A percentile compares a stretch with the other conserved stretches of the same genome.
phyloP scores from a whole-genome alignment of 176 grass and related monocot genomes.

The Rhynchospora tenuis region DNA sequence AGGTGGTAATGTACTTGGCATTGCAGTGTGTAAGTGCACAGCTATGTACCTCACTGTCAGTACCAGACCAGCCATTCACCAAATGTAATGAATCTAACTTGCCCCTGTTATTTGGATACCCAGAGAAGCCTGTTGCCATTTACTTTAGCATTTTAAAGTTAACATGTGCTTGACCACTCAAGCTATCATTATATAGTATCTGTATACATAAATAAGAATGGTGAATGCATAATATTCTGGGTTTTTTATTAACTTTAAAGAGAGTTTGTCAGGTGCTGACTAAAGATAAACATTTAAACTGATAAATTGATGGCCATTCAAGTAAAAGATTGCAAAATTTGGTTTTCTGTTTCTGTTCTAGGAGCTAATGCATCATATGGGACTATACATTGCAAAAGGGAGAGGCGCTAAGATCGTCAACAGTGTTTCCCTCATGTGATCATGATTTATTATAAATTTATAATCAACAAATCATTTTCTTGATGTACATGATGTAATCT shows the following conservation, averaged over 20 bases:
- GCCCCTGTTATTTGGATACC: not conserved
- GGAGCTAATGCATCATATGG: conserved; percentile 84
- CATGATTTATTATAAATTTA: not conserved
- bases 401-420: conserved; percentile 73
- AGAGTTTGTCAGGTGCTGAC: not conserved
- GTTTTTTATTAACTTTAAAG: not conserved
- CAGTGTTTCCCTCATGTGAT: conserved; percentile 40
- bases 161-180: not conserved
- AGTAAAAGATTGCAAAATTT: not conserved
- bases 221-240: not conserved
- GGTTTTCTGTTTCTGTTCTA: conserved; percentile 18
- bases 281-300: not conserved
- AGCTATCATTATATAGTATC: not conserved
- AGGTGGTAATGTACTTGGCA: not conserved
- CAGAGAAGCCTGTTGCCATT: not conserved
- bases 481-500: not conserved
- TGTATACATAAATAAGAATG: not conserved
- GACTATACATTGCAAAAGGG: conserved; percentile 77
- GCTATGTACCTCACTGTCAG: not conserved
- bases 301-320: not conserved
- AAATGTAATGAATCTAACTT: not conserved
- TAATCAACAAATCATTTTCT: not conserved
- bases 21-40: not conserved
- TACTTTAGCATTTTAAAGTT: not conserved
- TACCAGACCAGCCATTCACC: not conserved